Evolutionary conservation across 208 protist genomes (phyloP).

Genomic region (Wallacemonas sp.): DNA sequence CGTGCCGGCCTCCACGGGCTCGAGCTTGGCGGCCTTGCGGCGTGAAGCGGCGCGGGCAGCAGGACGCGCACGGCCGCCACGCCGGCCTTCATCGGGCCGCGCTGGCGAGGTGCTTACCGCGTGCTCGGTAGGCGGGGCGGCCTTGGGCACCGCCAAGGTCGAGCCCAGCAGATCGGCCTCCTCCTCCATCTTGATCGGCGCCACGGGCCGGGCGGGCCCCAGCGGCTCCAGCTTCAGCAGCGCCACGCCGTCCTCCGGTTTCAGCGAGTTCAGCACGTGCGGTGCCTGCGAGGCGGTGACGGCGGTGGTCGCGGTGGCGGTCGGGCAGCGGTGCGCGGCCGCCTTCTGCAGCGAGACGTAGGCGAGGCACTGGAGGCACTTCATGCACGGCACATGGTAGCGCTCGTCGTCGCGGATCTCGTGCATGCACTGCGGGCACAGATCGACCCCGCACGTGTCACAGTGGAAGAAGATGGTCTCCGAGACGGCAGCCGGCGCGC

Average conservation of each 20-base stretch:
- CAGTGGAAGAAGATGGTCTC: conserved; percentile 64
- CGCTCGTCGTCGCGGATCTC: conserved; percentile 61
- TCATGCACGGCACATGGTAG: conserved; percentile 79
- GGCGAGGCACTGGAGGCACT: conserved; percentile 57
- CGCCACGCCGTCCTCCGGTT: not conserved
- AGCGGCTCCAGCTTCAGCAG: conserved; percentile 1
- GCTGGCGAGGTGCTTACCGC: not conserved
- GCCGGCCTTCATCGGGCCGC: too few species aligned
- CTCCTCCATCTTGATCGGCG: conserved; percentile 9
- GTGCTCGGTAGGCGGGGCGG: not conserved
- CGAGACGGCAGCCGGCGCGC: not conserved
- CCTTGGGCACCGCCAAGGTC: not conserved
- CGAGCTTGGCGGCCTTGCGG: conserved; percentile 2
- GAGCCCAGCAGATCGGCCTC: conserved; percentile 4
- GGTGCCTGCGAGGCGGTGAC: not conserved
- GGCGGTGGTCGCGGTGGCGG: not conserved
- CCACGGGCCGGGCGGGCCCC: not conserved
- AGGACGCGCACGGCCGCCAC: not conserved
- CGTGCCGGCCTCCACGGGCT: not conserved
- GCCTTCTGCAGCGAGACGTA: conserved; percentile 45
- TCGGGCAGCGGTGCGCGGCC: conserved; percentile 17
- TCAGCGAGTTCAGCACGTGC: conserved; percentile 6
- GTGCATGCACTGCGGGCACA: conserved; percentile 58
- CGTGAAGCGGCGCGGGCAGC: not conserved
- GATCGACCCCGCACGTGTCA: conserved; percentile 60